Base-by-base conservation (phyloP, 2,329 filamentous ascomycete genomes). In the Cyanodermella asteris region DNA sequence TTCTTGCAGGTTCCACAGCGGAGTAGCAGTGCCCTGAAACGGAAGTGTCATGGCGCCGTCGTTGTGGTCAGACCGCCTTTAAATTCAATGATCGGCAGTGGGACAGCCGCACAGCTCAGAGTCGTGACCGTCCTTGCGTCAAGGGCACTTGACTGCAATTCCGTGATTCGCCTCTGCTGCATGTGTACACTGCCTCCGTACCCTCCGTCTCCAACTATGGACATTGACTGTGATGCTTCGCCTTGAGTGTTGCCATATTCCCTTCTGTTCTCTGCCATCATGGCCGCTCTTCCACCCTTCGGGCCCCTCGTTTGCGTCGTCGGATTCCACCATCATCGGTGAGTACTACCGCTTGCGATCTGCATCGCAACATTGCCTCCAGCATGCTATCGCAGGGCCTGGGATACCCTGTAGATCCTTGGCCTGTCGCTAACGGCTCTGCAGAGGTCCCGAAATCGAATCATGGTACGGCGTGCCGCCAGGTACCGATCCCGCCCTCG, bases 381-480 rank as follows among this genome's bases (percentile, higher is more conserved):
- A 14, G 5, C 5, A 13, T 19, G 16, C 15, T 13, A n/a, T n/a
- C n/a, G n/a, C n/a, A n/a, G n/a, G n/a, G n/a, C n/a, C n/a, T n/a
- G n/a, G n/a, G n/a, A n/a, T n/a, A n/a, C n/a, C n/a, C n/a, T n/a
- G n/a, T n/a, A n/a, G n/a, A n/a, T n/a, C n/a, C 13, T 11, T 6
- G 7, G 13, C 16, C 15, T 7, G 14, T 34, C 16, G 38, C 22
- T 27, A 23, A 34, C 27, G 23, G 18, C 22, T n/a, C 24, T 25
- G 20, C 36, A 70, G 69, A 45, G 87, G 87, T 6, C 87, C 87
- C 16, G 87, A 97, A 53, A 75, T 94, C 28, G 82, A 94, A 55
- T 65, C 62, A 40, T 94, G 84, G 76, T 78, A 91, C 43, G 81
- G 80, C 32, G 66, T 53, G 17, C 54, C 71, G 12, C 70, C 82